Base-by-base conservation (phyloP, 73 alveolate genomes). In the Durusdinium trenchii region DNA sequence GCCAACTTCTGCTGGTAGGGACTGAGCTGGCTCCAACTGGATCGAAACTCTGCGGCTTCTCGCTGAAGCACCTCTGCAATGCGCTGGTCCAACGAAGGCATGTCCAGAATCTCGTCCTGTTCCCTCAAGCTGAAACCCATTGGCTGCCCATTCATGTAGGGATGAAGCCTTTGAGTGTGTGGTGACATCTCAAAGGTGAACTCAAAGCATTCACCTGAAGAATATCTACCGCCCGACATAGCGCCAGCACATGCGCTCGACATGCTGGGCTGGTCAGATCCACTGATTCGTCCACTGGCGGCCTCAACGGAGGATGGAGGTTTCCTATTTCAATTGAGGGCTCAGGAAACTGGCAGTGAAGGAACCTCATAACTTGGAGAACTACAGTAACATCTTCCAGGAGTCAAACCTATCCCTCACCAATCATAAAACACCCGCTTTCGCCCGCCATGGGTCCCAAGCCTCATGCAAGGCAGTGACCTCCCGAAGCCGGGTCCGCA, bases 141-240 rank as follows among this genome's bases (percentile, higher is more conserved):
- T 2, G 98, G 90, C 54, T 48, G 75, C 36, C 83, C 73, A 52
- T 30, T 47, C 20, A 38, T 45, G 61, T 62, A 91, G 54, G 57
- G 78, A 54, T 91, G 98, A 14, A 91, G 61, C 61, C 89, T 87
- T 60, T 14, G 61, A 32, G 98, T 91, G 90, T 91, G 89, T 6
- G 98, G 98, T 23, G 98, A 91, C 76, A 91, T 57, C 50, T 91
- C 98, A 57, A 91, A 91, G 75, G 73, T 38, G 76, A 91, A 91
- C 16, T 67, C 79, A 18, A 0, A 35, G 51, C 28, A 35, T 36
- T 51, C 71, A 2, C 30, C 67, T 2, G n/a, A 46, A 28, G 36
- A 48, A 47, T 12, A 57, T 12, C 35, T 67, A 26, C 54, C 71
- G 38, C 42, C n/a, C n/a, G n/a, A n/a, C n/a, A n/a, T n/a, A n/a